Base-by-base conservation (phyloP, 805 yeast species). In the Yarrowia divulgata region DNA sequence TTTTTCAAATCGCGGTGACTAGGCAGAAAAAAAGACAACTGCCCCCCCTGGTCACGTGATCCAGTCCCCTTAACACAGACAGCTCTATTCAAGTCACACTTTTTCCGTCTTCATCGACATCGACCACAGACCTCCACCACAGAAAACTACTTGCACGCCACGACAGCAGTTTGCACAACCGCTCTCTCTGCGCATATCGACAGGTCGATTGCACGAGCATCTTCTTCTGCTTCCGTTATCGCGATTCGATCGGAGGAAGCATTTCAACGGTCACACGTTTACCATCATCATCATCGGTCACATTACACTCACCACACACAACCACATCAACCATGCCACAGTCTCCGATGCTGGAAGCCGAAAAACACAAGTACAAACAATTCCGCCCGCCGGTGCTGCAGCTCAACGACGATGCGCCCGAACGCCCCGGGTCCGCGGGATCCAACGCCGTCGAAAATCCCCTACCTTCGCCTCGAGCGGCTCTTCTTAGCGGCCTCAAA, bases 401-500 rank as follows among this genome's bases (percentile, higher is more conserved):
- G 69, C 49, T n/a, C 67, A 46, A 32, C 66, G 52, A 60, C 42
- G 66, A 60, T 8, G 18, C 52, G 29, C 66, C 66, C 13, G 66
- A 60, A 1, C 66, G 66, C 2, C 66, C 66, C 14, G 19, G 18
- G 8, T 43, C 52, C 3, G 50, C 52, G 6, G 66, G 52, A 1
- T 43, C 64, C 35, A 8, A 14, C 3, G 10, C 37, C 35, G 45
- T 35, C n/a, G 48, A 40, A 2, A 39, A 69, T 3, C 45, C 70
- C 16, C 63, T 70, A 1, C 72, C 73, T 13, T 71, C 75, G 16
- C 73, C 76, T 0, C 49, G 77, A 50, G 75, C 76, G 8, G 74
- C 74, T n/a, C 69, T 74, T 9, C 72, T 74, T 18, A 73, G 75
- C 1, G 77, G 74, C 9, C 70, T 74, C 42, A 34, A 74, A 39